Evolutionary conservation across 176 grass and related monocot genomes (phyloP).

Genomic region (Avena sativa): DNA sequence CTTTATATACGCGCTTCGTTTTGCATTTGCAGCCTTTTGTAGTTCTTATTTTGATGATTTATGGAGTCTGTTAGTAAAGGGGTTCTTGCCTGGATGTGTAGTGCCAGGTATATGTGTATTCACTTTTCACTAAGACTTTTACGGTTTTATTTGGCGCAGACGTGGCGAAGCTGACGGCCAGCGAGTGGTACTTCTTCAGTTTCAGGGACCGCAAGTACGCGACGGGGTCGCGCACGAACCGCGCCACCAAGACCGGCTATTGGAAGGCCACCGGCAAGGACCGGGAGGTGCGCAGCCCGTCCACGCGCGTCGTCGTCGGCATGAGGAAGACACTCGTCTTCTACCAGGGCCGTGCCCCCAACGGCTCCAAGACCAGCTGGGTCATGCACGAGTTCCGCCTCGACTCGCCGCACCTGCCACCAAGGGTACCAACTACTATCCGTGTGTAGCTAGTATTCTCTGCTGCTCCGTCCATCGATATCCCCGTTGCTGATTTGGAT

Average conservation of each 20-base stretch:
- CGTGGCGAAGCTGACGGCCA: conserved; percentile 71
- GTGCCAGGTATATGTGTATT: not conserved
- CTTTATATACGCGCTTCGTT: not conserved
- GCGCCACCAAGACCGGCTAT: conserved; percentile 81
- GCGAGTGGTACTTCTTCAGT: conserved; percentile 98
- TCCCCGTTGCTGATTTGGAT: not conserved
- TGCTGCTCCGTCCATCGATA: too few relatives aligned
- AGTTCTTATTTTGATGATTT: too few relatives aligned
- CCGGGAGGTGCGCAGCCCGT: conserved; percentile 52
- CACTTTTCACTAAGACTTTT: not conserved
- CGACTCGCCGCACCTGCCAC: conserved; percentile 66
- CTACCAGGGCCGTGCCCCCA: conserved; percentile 82
- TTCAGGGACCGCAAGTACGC: conserved; percentile 91
- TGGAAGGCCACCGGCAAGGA: conserved; percentile 97
- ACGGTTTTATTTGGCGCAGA: conserved; percentile 38
- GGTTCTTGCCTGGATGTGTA: too few relatives aligned
- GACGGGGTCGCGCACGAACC: conserved; percentile 79
- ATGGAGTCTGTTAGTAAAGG: too few relatives aligned
- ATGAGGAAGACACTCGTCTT: conserved; percentile 96
- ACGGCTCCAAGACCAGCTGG: conserved; percentile 75
- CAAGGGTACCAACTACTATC: conserved; percentile 40
- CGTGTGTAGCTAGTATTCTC: too few relatives aligned
- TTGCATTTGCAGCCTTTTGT: too few relatives aligned
- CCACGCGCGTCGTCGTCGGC: conserved; percentile 55
- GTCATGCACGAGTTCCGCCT: conserved; percentile 95